These are phyloP conservation scores for Melastoma candidum DNA, from an alignment of 441 rosid genomes.

Conservation along the genomic window DNA sequence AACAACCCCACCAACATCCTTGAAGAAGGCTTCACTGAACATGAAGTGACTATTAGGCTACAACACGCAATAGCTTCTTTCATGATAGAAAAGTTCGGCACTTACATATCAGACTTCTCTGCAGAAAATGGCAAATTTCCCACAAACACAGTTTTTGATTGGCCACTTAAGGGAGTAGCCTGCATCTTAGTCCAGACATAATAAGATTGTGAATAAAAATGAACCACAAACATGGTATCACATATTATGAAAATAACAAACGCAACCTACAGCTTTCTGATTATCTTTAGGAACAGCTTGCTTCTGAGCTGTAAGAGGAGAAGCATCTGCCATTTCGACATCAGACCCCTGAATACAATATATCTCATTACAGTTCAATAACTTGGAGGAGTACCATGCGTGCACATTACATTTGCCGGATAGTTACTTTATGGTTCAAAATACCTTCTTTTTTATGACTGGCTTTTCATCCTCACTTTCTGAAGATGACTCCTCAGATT, in stretches of 20 bases:
- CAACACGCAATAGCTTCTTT: background rate
- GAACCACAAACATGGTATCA: background rate
- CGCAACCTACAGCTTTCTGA: slow-evolving; percentile 29
- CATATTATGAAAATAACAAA: background rate
- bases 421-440: too few species aligned
- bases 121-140: slow-evolving; percentile 56
- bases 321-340: slow-evolving; percentile 49
- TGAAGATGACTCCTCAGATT: slow-evolving; percentile 24
- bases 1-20: slow-evolving; percentile 51
- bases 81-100: background rate
- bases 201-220: background rate
- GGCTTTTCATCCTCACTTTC: slow-evolving; percentile 34
- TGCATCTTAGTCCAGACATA: slow-evolving; percentile 58
- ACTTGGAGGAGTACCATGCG: background rate
- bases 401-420: background rate
- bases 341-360: slow-evolving; percentile 38
- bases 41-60: background rate
- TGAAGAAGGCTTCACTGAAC: slow-evolving; percentile 63
- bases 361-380: background rate
- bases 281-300: slow-evolving; percentile 24
- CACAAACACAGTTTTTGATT: slow-evolving; percentile 55
- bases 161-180: slow-evolving; percentile 34
- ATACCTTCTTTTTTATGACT: slow-evolving; percentile 36
- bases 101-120: slow-evolving; percentile 62
- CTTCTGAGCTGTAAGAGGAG: slow-evolving; percentile 22